Evolutionary conservation across 495 filamentous ascomycete species (phyloP), one percentile per base, ranked within the genome.

Genomic region (Penicillium angulare): DNA sequence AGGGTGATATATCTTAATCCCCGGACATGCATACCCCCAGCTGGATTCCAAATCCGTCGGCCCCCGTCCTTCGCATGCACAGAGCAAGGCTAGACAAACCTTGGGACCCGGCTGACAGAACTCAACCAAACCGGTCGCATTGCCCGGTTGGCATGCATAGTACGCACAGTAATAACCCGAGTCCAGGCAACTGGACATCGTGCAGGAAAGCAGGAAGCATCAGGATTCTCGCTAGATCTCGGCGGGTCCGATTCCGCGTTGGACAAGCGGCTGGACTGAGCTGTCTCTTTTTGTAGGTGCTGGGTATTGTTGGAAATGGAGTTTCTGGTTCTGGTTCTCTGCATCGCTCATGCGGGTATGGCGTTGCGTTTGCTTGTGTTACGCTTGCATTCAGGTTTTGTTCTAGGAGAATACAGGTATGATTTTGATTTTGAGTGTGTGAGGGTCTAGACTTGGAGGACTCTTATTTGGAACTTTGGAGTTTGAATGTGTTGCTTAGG

Each of bases 351-450:
- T 41, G 38, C 38, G 38, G 9, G 38, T 23, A 13, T 24, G 38
- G 22, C 38, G 38, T 41, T 41, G 20, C 21, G 38, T 41, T 41
- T 41, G 38, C 24, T 41, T 41, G 38, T 41, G 38, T 23, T 41
- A 41, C 38, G 13, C 24, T 20, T 9, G 20, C 10, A 38, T 2
- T 10, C 10, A 17, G 6, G 5, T 20, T 38, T 38, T 18, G 1
- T 24, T 41, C 13, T 24, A 23, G 20, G 34, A 15, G 8, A 18
- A 41, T 24, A 13, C 18, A 5, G 20, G 16, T 3, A 7, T 9
- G 18, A 12, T 3, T 41, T 9, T 12, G 21, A 17, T 5, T 17
- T 24, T 22, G 18, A 31, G 27, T 31, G 8, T 7, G 27, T 9
- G 8, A 6, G 5, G 36, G 3, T 23, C 21, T 15, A 20, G 35